phyloP scores from a whole-genome alignment of 768 basidiomycete species.

The Pulveroboletus sp. region DNA sequence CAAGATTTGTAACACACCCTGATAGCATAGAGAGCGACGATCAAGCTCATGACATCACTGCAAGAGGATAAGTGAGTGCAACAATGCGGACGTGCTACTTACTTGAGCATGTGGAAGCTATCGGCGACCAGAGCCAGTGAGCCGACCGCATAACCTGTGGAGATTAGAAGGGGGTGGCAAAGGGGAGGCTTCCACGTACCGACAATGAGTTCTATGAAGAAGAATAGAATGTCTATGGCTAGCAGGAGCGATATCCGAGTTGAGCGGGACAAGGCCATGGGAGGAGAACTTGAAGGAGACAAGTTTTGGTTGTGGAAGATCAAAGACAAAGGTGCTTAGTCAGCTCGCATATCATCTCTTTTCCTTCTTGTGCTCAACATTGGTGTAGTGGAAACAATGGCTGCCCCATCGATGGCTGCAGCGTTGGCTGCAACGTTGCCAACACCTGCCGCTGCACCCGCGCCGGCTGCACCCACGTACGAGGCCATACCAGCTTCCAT shows the following conservation, averaged over 20 bases:
- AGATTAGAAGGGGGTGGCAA: conserved; percentile 9
- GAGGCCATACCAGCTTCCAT: conserved; percentile 91
- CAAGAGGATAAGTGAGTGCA: conserved; percentile 9
- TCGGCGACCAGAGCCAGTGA: conserved; percentile 95
- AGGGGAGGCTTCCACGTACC: conserved; percentile 43
- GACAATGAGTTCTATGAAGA: conserved; percentile 80
- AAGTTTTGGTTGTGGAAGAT: too few relatives aligned
- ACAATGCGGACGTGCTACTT: conserved; percentile 24
- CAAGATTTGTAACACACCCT: conserved; percentile 47
- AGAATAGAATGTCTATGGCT: conserved; percentile 82
- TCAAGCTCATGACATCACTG: conserved; percentile 94
- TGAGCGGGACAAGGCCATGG: conserved; percentile 57
- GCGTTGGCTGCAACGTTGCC: conserved; percentile 84
- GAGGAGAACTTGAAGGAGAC: background rate
- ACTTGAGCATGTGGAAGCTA: conserved; percentile 99
- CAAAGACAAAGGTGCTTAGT: conserved; percentile 13
- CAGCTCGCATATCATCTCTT: conserved; percentile 6
- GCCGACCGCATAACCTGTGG: conserved; percentile 87
- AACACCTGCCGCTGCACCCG: conserved; percentile 53
- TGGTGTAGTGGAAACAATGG: conserved; percentile 37
- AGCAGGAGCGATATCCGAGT: conserved; percentile 74
- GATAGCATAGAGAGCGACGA: conserved; percentile 95
- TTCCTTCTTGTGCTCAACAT: background rate
- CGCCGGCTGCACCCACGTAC: conserved; percentile 64
- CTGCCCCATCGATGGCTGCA: conserved; percentile 87